phyloP scores from a whole-genome alignment of 1,284 basidiomycete species.

The Ganoderma lucidum region DNA sequence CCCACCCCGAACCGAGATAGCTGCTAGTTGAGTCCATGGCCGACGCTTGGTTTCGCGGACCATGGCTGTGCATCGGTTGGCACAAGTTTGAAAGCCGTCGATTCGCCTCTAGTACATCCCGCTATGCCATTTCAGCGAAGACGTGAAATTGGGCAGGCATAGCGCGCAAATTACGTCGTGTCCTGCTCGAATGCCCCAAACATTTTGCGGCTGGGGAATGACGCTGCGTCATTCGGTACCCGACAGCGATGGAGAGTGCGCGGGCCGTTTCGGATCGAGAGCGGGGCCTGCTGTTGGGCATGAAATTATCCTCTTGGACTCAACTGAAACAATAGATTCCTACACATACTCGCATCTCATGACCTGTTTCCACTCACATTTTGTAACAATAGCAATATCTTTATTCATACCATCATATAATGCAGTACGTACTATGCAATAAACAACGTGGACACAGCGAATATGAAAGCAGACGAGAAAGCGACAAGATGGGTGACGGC shows the following conservation, averaged over 20 bases:
- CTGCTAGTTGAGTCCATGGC: neutral
- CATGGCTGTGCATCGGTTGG: neutral
- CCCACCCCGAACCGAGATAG: neutral
- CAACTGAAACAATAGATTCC: neutral
- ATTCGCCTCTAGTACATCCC: neutral
- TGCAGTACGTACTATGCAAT: neutral
- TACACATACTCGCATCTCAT: neutral
- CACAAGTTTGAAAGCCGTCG: neutral
- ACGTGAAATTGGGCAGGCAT: neutral
- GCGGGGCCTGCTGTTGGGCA: neutral
- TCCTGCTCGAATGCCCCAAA: neutral
- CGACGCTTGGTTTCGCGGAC: neutral
- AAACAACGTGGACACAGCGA: neutral
- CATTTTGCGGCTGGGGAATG: neutral
- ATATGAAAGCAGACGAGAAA: constrained; percentile 1
- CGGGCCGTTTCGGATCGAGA: neutral
- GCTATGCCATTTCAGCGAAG: neutral
- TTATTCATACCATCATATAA: constrained; percentile 1
- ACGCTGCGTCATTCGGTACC: neutral
- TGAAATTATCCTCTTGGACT: neutral
- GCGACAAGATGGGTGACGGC: neutral
- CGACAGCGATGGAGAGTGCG: neutral
- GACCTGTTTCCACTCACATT: neutral
- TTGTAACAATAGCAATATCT: neutral
- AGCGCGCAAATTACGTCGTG: neutral